Conservation (phyloP, 176 grass and related monocot species). For the Avena insularis region DNA sequence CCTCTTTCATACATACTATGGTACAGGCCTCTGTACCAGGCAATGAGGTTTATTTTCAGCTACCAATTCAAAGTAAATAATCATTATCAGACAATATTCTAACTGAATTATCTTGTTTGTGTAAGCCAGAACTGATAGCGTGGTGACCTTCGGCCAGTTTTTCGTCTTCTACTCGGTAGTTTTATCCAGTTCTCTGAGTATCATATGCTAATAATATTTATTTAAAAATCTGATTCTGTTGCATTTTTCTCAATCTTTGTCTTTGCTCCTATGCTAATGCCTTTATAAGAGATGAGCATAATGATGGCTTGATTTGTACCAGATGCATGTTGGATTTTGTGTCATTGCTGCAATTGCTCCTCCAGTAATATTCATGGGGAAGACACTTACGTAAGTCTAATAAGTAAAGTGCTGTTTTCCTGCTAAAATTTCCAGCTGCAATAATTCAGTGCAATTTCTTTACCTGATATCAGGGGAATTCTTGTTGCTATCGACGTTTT, state of each 20-base stretch:
- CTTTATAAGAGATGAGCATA: constrained; percentile 17
- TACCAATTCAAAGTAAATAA: background rate
- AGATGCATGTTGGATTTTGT: constrained; percentile 85
- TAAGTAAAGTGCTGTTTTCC: constrained; percentile 25
- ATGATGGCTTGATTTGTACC: constrained; percentile 37
- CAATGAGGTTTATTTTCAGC: constrained; percentile 71
- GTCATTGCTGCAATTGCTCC: constrained; percentile 78
- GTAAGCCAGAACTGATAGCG: constrained; percentile 79
- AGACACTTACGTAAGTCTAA: constrained; percentile 67
- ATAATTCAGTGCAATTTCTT: constrained; percentile 39
- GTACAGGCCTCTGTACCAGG: constrained; percentile 86
- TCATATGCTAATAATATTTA: background rate
- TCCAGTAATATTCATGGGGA: constrained; percentile 82
- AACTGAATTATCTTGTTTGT: constrained; percentile 30
- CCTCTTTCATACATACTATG: constrained; percentile 93
- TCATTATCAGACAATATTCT: background rate
- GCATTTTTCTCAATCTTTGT: background rate
- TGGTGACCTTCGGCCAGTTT: constrained; percentile 81
- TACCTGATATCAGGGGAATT: constrained; percentile 70
- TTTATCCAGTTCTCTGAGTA: constrained; percentile 16
- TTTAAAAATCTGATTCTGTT: background rate
- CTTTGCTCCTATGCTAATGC: background rate
- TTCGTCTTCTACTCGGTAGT: constrained; percentile 87
- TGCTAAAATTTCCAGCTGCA: background rate
- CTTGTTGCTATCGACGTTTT: constrained; percentile 75